Evolutionary conservation across 768 basidiomycete species (phyloP).

Genomic region (Podaxis sp.): DNA sequence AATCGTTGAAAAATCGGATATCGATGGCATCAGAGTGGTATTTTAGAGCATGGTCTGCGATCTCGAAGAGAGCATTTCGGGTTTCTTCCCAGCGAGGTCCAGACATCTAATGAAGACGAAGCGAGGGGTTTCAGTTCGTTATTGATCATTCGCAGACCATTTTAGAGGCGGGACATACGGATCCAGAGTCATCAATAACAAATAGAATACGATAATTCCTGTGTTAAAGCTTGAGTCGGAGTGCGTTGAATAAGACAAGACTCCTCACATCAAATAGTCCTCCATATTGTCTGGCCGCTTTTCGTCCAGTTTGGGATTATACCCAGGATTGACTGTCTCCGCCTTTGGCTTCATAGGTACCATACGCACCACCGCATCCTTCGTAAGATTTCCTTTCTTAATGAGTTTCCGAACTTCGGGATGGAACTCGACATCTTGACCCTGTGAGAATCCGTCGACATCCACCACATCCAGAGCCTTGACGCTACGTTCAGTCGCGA

Average conservation of each 20-base stretch:
- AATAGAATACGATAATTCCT: constrained; percentile 29
- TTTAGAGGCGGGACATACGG: constrained; percentile 19
- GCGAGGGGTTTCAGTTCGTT: neutral
- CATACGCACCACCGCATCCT: constrained; percentile 1
- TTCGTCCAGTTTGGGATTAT: constrained; percentile 14
- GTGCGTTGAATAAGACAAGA: too few species aligned
- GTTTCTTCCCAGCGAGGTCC: constrained; percentile 26
- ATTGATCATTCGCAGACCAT: neutral
- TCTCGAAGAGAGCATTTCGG: constrained; percentile 26
- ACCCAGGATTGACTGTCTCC: constrained; percentile 2
- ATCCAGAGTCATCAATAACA: constrained; percentile 31
- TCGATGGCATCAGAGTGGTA: constrained; percentile 26
- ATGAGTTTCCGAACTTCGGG: neutral
- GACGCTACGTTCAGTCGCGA: neutral
- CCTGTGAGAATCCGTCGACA: neutral
- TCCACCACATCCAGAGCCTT: neutral
- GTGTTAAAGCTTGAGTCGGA: neutral
- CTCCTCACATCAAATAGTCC: constrained; percentile 16
- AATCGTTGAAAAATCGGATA: constrained; percentile 28
- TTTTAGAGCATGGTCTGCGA: constrained; percentile 29
- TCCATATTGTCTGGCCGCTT: constrained; percentile 14
- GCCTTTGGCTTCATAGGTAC: neutral
- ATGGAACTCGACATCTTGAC: constrained; percentile 2
- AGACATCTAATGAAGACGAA: constrained; percentile 18
- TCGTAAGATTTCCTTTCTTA: neutral